phyloP scores from a whole-genome alignment of 306 rosid genomes.

The Phaseolus lunatus region DNA sequence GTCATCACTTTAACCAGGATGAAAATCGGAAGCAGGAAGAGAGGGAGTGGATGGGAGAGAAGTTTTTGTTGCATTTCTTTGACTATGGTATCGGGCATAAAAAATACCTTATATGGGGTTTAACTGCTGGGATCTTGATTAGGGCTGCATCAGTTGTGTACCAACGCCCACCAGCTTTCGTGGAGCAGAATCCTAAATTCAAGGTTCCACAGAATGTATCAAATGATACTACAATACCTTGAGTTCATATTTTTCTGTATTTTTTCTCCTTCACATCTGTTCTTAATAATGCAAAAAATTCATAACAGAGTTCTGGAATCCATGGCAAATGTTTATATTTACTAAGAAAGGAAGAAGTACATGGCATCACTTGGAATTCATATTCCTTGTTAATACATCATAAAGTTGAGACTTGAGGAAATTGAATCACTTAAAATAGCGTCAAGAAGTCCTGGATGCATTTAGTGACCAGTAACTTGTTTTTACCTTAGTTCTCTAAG shows the following conservation, averaged over 20 bases:
- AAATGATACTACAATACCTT: conserved; percentile 58
- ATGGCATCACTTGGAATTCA: conserved; percentile 18
- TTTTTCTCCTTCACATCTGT: conserved; percentile 20
- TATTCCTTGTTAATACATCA: conserved; percentile 7
- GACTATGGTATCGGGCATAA: conserved; percentile 65
- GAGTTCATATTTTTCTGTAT: conserved; percentile 40
- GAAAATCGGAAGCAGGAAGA: conserved; percentile 79
- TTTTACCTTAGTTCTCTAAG: neutral
- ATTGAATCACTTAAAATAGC: neutral
- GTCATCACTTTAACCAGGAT: conserved; percentile 65
- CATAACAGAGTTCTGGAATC: conserved; percentile 9
- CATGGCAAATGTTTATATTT: conserved; percentile 18
- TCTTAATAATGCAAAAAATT: conserved; percentile 32
- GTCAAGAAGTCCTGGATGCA: conserved; percentile 11
- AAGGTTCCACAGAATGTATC: conserved; percentile 62
- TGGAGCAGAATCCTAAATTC: conserved; percentile 85
- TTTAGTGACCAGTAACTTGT: conserved; percentile 8
- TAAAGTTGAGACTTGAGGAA: conserved; percentile 1
- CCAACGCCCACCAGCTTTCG: conserved; percentile 77
- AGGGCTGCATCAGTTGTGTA: conserved; percentile 87
- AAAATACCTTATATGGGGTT: conserved; percentile 86
- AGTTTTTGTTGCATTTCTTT: conserved; percentile 79
- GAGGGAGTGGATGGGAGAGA: conserved; percentile 93
- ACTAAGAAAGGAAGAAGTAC: conserved; percentile 39
- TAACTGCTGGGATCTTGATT: conserved; percentile 94